Evolutionary conservation across 2,329 filamentous ascomycete species (phyloP), one percentile per base, ranked within the genome.

Genomic region (Penicillium crustosum): DNA sequence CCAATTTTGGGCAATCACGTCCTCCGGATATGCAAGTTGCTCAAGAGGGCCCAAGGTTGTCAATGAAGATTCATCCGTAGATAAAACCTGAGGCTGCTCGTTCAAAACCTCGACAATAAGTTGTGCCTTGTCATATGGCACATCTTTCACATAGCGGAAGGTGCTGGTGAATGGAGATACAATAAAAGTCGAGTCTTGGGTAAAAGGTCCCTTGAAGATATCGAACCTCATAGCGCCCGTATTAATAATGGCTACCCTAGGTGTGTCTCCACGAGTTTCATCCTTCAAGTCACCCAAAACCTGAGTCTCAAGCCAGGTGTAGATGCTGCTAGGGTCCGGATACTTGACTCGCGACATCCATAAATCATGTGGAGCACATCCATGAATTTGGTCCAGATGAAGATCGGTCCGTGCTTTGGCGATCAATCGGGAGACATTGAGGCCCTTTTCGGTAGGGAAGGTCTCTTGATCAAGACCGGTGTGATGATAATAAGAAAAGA

Each of bases 211-310:
- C 73, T 93, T 86, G 81, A 97, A 96, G 60, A 99, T 90, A 73
- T 99, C 94, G 74, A 97, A 99, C 44, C 94, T 89, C 64, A 99
- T 86, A 4, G 90, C 90, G 27, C 94, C 94, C 0, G 91, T 96
- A 75, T 99, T 99, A 55, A 90, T 81, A 50, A 97, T 85, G 31
- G 88, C 86, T 12, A 97, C 77, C 4, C 70, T 66, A 10, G 91
- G 82, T 41, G 83, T 81, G 55, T 86, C 81, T 25, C 82, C 79
- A 4, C 88, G 81, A 33, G 81, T 77, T 41, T 83, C 70, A 55
- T 85, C 86, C 55, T 78, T 76, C 33, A 92, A 77, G 43, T 84
- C 83, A 0, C 91, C 90, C 1, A 97, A 79, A 0, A 97, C 85
- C 55, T 90, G 77, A 6, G 88, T 81, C 62, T 89, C 86, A 12